These are phyloP conservation scores for Rhizopogon vulgaris DNA, from an alignment of 768 basidiomycete genomes.

Conservation along the genomic window DNA sequence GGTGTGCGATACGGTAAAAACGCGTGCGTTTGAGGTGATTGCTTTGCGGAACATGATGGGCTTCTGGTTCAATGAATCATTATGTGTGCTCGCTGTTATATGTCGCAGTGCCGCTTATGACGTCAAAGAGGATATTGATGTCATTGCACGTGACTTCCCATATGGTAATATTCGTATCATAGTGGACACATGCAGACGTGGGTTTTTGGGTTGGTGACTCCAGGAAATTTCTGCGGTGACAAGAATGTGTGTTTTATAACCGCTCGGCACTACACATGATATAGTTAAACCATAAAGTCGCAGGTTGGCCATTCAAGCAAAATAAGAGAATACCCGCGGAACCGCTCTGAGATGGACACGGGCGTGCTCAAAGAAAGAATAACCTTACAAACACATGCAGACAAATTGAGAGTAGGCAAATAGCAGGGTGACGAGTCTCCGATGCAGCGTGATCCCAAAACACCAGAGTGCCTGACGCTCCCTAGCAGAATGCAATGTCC, in stretches of 20 bases:
- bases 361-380: slow-evolving; percentile 11
- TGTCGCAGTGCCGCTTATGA: neutral
- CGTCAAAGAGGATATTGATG: slow-evolving; percentile 1
- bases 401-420: slow-evolving; percentile 12
- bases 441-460: neutral
- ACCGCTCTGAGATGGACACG: neutral
- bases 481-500: neutral
- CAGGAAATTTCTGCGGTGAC: too few relatives aligned
- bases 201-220: too few relatives aligned
- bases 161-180: neutral
- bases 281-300: too few relatives aligned
- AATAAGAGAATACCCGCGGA: too few relatives aligned
- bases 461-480: neutral
- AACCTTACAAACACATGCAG: slow-evolving; percentile 12
- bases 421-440: slow-evolving; percentile 6
- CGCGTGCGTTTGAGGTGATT: neutral
- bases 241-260: too few relatives aligned
- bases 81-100: neutral
- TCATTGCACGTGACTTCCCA: slow-evolving; percentile 2
- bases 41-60: neutral
- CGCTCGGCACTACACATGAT: too few relatives aligned
- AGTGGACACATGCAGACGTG: too few relatives aligned
- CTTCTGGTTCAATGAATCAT: neutral
- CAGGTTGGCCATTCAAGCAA: too few relatives aligned
- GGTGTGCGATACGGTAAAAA: neutral